Percentiles rank a stretch among this genome's conserved stretches.
Evolutionary conservation across 306 rosid species (phyloP).

Genomic region (Medicago truncatula): DNA sequence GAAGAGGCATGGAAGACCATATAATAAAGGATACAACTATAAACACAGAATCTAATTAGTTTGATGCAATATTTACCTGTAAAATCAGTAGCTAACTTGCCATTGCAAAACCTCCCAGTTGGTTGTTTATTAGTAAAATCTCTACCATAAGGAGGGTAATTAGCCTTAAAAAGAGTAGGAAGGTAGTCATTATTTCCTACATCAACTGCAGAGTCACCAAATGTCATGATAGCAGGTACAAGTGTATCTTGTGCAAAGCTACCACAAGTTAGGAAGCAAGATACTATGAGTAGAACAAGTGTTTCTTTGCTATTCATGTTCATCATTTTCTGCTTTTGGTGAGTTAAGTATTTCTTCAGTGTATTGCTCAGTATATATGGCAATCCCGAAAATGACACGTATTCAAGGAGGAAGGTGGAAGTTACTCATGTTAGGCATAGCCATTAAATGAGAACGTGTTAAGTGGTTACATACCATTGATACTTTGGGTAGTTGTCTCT

Average conservation of each 20-base stretch:
- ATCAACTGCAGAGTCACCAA: conserved; percentile 92
- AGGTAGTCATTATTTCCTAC: conserved; percentile 92
- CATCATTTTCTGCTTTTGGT: conserved; percentile 50
- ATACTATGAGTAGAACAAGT: conserved; percentile 52
- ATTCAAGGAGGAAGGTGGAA: conserved; percentile 70
- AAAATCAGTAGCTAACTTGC: conserved; percentile 91
- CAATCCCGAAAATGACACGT: conserved; percentile 44
- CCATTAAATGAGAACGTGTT: conserved; percentile 59
- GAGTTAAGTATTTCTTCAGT: background rate
- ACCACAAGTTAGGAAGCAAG: conserved; percentile 41
- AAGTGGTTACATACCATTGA: conserved; percentile 41
- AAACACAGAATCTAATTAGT: background rate
- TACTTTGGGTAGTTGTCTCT: conserved; percentile 6
- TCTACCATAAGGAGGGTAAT: conserved; percentile 97
- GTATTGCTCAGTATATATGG: conserved; percentile 39
- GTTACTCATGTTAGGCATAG: conserved; percentile 49
- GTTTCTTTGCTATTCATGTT: conserved; percentile 40
- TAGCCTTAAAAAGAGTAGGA: conserved; percentile 76
- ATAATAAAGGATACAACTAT: background rate
- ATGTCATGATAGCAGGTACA: conserved; percentile 84
- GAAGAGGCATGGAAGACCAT: background rate
- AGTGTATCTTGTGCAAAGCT: conserved; percentile 76
- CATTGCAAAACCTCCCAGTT: conserved; percentile 96
- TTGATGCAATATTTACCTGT: conserved; percentile 59
- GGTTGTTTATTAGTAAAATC: conserved; percentile 83